These are phyloP conservation scores for Neoboletus brunneissimus DNA, from an alignment of 768 basidiomycete genomes.

Conservation along the genomic window DNA sequence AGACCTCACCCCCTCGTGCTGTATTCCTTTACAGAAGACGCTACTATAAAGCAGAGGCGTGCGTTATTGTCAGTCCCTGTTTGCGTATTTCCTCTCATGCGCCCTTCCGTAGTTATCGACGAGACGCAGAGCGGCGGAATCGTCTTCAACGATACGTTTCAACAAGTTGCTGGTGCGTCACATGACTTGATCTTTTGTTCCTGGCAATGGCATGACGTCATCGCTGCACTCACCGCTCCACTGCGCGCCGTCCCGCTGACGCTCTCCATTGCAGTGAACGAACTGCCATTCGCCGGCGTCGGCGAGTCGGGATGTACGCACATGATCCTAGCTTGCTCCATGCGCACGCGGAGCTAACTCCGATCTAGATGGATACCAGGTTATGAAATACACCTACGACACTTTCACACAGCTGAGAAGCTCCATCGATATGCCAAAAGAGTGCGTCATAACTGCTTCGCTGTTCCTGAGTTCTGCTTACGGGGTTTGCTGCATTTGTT, in stretches of 20 bases:
- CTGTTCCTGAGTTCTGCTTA: not conserved
- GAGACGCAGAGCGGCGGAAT: conserved; percentile 57
- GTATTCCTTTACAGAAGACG: conserved; percentile 59
- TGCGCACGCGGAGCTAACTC: not conserved
- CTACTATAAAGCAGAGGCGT: conserved; percentile 40
- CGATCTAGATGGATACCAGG: conserved; percentile 50
- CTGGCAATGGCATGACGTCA: conserved; percentile 13
- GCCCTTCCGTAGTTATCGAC: conserved; percentile 42
- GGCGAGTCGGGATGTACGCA: conserved; percentile 65
- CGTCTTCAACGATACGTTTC: conserved; percentile 59
- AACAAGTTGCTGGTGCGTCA: conserved; percentile 46
- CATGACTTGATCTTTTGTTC: not conserved
- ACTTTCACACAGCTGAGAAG: conserved; percentile 49
- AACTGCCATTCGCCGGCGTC: conserved; percentile 51
- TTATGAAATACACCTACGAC: conserved; percentile 53
- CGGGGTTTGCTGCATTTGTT: conserved; percentile 4
- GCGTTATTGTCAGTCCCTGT: conserved; percentile 7
- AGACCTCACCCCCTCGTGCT: conserved; percentile 61
- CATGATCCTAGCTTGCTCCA: not conserved
- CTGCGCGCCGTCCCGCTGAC: not conserved
- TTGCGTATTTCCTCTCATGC: not conserved
- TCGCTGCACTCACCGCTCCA: conserved; percentile 12
- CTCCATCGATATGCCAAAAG: conserved; percentile 54
- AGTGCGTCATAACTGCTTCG: conserved; percentile 36
- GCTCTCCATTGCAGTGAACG: conserved; percentile 23